Base-by-base conservation (phyloP, 2,329 filamentous ascomycete species). In the Ophiocordyceps australis region DNA sequence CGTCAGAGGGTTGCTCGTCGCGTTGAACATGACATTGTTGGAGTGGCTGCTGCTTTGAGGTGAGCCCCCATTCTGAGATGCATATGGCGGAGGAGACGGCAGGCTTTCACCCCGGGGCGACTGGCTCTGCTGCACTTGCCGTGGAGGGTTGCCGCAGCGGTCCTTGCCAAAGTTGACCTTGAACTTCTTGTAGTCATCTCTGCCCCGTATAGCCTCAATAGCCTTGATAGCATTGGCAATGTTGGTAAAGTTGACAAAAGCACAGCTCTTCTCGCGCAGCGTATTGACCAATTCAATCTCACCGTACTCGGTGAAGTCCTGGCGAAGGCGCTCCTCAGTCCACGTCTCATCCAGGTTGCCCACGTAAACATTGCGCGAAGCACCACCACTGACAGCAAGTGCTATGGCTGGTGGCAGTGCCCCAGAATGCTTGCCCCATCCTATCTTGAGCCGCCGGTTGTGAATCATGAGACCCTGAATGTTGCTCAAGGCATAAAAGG, bases 81-180 rank as follows among this genome's bases (percentile, higher is more conserved):
- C 66, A 32, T 71, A 73, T 28, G 59, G 57, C 4, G 60, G 57
- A 17, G 68, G 66, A 13, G 68, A 69, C 10, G 61, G 53, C 4
- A 64, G 54, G 26, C 61, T 67, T 26, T 75, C 74, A 32, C 57
- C 66, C 38, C 57, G 69, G 27, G 81, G 77, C 30, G 75, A 74
- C 43, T 76, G 66, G 27, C 64, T 59, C 37, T 76, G 56, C 48
- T 75, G 70, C 37, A 80, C 66, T 56, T 95, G 89, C 32, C 89
- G 75, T 23, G 89, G 89, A 27, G 89, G 78, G 55, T 98, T 98
- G 38, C 89, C 89, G 43, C 89, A 98, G 29, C 89, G 74, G 47
- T 98, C 89, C 59, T 98, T 98, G 53, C 89, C 89, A 47, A 98
- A 98, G 60, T 98, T 98, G 50, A 98, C 86, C 66, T 98, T 98